Evolutionary conservation across 2,329 filamentous ascomycete species (phyloP).

Genomic region (Pseudogymnoascus sp.): DNA sequence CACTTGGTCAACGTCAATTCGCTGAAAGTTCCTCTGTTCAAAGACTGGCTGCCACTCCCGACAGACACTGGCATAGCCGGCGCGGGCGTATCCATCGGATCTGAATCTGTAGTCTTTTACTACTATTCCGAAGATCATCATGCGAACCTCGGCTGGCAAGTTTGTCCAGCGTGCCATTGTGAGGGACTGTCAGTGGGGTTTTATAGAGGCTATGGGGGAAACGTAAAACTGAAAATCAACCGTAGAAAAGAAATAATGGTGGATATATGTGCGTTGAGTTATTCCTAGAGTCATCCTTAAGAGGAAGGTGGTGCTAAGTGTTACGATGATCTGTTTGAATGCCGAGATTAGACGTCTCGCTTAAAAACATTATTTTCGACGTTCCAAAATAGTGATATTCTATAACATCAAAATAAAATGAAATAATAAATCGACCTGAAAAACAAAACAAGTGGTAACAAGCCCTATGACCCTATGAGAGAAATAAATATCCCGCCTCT

Average conservation of each 20-base stretch:
- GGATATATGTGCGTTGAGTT: neutral
- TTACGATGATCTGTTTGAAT: neutral
- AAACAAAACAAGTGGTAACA: no score
- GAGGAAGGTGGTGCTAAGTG: neutral
- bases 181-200: neutral
- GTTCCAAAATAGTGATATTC: neutral
- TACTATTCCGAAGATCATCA: conserved; percentile 22
- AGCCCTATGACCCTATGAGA: no score
- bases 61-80: conserved; percentile 17
- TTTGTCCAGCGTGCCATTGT: conserved; percentile 31
- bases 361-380: neutral
- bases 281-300: neutral
- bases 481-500: no score
- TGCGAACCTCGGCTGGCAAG: conserved; percentile 39
- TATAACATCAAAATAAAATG: no score
- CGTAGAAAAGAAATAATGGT: neutral
- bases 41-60: conserved; percentile 17
- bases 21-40: conserved; percentile 16
- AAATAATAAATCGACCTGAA: no score
- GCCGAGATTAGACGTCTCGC: neutral
- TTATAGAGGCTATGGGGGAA: neutral
- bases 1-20: conserved; percentile 15
- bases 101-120: conserved; percentile 13
- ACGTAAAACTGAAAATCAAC: neutral
- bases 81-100: neutral